phyloP scores from a whole-genome alignment of 2,329 filamentous ascomycete genomes.

The Penicillium sp. region DNA sequence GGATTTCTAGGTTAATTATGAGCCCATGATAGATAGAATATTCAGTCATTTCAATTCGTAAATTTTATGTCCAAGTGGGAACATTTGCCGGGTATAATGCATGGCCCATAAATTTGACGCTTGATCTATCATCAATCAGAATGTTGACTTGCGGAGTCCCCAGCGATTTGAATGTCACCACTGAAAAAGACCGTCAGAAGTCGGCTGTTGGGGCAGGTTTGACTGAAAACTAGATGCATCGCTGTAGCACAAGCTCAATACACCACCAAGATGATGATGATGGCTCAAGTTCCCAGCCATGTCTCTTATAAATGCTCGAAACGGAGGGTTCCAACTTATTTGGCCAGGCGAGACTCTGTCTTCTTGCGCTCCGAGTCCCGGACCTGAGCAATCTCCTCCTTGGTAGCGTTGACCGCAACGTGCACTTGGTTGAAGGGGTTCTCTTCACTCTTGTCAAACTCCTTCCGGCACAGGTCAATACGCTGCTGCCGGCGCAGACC shows the following conservation, averaged over 20 bases:
- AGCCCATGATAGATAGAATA: constrained; percentile 18
- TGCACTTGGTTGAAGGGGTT: constrained; percentile 93
- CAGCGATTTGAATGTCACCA: neutral
- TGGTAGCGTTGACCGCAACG: constrained; percentile 76
- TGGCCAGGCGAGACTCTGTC: constrained; percentile 71
- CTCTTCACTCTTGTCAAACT: constrained; percentile 92
- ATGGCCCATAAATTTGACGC: neutral
- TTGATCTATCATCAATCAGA: constrained; percentile 1
- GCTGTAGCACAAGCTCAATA: neutral
- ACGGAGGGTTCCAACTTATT: constrained; percentile 22
- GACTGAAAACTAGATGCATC: neutral
- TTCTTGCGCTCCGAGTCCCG: constrained; percentile 71
- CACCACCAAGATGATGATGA: too few species aligned
- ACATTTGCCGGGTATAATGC: neutral
- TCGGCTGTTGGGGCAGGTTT: too few species aligned
- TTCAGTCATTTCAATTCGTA: constrained; percentile 33
- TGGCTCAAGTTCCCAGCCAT: neutral
- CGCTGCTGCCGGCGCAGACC: constrained; percentile 83
- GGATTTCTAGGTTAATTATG: neutral
- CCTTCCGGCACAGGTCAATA: constrained; percentile 81
- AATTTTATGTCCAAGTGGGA: constrained; percentile 21
- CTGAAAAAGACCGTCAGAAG: neutral
- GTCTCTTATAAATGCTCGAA: neutral
- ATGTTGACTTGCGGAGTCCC: neutral
- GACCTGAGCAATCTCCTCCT: constrained; percentile 74